Conservation (phyloP, 179 eudicot genomes). For the Beta lomatogona region DNA sequence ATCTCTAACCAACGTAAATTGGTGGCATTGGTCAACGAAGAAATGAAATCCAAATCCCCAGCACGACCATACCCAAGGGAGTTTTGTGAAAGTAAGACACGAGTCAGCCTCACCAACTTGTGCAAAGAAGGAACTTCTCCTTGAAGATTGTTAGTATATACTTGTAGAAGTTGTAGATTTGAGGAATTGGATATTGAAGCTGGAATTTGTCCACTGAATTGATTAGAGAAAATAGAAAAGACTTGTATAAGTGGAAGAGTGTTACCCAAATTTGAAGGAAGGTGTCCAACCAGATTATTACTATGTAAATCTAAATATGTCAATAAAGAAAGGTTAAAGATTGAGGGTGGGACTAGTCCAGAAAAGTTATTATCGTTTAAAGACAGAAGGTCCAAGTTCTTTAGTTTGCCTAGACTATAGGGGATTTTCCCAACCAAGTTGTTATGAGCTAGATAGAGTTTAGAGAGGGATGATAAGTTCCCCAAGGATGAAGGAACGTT, state of each 20-base stretch:
- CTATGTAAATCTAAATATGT: not conserved
- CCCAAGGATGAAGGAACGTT: slow-evolving; percentile 22
- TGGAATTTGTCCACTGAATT: slow-evolving; percentile 18
- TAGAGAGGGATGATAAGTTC: slow-evolving; percentile 8
- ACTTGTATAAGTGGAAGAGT: slow-evolving; percentile 19
- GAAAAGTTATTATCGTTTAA: not conserved
- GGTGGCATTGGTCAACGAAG: slow-evolving; percentile 24
- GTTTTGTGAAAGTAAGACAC: not conserved
- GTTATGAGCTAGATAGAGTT: not conserved
- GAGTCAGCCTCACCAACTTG: not conserved
- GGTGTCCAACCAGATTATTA: slow-evolving; percentile 15
- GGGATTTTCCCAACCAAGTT: slow-evolving; percentile 16
- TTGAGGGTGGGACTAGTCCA: slow-evolving; percentile 18
- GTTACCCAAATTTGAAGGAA: slow-evolving; percentile 17
- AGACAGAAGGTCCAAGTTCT: not conserved
- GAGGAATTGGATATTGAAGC: slow-evolving; percentile 22
- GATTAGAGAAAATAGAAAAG: slow-evolving; percentile 5
- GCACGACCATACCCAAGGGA: not conserved
- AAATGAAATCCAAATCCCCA: slow-evolving; percentile 17
- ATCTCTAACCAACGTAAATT: slow-evolving; percentile 1
- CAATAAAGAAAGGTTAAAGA: slow-evolving; percentile 20
- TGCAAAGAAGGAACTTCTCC: slow-evolving; percentile 27
- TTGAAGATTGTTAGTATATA: slow-evolving; percentile 6
- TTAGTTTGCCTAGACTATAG: slow-evolving; percentile 10
- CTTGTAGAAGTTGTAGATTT: not conserved